Evolutionary conservation across 129 eudicot species (phyloP).

Genomic region (Logfia minima): DNA sequence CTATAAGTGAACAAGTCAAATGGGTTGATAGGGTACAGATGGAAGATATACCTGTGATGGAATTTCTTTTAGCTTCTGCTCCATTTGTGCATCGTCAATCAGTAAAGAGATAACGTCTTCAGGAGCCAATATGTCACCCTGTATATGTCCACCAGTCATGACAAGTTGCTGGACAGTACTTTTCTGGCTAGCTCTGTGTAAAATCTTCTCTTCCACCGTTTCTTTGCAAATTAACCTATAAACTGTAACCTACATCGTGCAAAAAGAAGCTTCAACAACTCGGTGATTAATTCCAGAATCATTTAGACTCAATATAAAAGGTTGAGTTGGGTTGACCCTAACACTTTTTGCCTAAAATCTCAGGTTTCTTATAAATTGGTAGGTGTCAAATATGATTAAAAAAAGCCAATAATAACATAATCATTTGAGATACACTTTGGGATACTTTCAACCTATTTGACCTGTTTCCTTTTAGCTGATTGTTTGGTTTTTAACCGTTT

Average conservation of each 20-base stretch:
- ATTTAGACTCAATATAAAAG: background rate
- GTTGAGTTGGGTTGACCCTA: background rate
- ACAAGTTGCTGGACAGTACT: slow-evolving; percentile 97
- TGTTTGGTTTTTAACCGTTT: background rate
- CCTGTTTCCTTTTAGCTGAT: background rate
- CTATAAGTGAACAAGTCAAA: background rate
- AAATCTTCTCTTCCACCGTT: slow-evolving; percentile 92
- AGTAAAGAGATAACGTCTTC: slow-evolving; percentile 93
- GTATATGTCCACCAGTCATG: slow-evolving; percentile 99
- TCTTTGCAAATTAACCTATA: slow-evolving; percentile 94
- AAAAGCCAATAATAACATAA: background rate
- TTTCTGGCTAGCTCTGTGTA: slow-evolving; percentile 96
- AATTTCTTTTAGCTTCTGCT: slow-evolving; percentile 81
- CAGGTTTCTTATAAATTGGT: background rate
- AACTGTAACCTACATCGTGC: slow-evolving; percentile 70
- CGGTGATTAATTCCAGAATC: slow-evolving; percentile 8
- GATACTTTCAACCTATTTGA: background rate
- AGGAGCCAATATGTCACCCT: slow-evolving; percentile 95
- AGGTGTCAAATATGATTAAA: background rate
- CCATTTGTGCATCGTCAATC: slow-evolving; percentile 91
- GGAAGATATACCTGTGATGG: slow-evolving; percentile 50
- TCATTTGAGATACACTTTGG: background rate
- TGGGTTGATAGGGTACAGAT: background rate
- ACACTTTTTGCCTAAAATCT: background rate
- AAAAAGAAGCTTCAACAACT: slow-evolving; percentile 5